Conservation (phyloP, 169 alveolate species). For the Amoebophrya sp. region DNA sequence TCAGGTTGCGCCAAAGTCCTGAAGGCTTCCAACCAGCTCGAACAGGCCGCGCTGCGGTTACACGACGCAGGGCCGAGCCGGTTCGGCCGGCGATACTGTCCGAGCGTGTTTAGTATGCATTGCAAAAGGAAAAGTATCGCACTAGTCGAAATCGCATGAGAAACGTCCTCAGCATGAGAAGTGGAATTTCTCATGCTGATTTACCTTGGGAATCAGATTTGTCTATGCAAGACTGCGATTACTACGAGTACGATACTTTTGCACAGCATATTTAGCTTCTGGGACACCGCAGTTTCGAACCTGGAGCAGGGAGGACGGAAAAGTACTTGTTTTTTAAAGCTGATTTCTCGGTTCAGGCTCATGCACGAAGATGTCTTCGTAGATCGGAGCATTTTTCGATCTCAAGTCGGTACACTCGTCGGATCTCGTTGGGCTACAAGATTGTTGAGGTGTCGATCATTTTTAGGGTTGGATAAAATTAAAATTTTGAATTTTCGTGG, state of each 20-base stretch:
- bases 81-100: background rate
- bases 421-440: too few species aligned
- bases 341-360: too few species aligned
- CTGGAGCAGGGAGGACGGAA: too few species aligned
- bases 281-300: too few species aligned
- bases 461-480: too few species aligned
- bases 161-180: background rate
- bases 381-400: too few species aligned
- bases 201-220: background rate
- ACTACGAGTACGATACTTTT: background rate
- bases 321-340: too few species aligned
- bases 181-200: background rate
- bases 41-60: background rate
- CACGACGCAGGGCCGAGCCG: background rate
- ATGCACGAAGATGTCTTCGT: too few species aligned
- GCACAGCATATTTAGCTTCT: background rate
- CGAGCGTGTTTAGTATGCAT: background rate
- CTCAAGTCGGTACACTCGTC: too few species aligned
- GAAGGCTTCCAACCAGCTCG: background rate
- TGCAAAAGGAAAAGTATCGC: background rate
- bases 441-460: too few species aligned
- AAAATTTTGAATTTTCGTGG: too few species aligned
- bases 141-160: background rate
- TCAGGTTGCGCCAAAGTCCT: background rate
- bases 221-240: background rate